Percentiles rank a stretch among this genome's conserved stretches.
Evolutionary conservation across 352 stramenopile species (phyloP).

Genomic region (Poterioochromonas sp.): DNA sequence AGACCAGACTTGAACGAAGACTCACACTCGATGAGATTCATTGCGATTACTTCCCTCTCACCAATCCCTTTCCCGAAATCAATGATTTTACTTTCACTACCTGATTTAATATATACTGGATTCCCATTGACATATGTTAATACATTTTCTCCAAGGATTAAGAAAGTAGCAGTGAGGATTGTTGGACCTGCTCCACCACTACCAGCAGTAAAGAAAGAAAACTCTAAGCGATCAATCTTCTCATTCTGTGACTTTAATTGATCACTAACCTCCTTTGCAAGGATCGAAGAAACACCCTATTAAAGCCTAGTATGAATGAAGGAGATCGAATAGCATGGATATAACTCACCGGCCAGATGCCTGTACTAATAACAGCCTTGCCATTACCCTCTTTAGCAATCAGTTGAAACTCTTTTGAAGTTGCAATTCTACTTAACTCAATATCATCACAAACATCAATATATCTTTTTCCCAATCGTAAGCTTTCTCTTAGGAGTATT

Average conservation of each 20-base stretch:
- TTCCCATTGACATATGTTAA: background rate
- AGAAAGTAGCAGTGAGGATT: conserved; percentile 1
- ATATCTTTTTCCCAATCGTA: background rate
- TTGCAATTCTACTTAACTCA: background rate
- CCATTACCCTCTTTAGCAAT: background rate
- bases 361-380: conserved; percentile 2
- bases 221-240: background rate
- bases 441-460: conserved; percentile 22
- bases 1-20: background rate
- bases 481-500: background rate
- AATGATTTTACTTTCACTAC: background rate
- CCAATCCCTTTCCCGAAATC: background rate
- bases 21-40: background rate
- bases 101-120: background rate
- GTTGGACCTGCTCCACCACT: conserved; percentile 7
- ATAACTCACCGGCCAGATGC: background rate
- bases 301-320: too few relatives aligned
- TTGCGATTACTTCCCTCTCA: background rate
- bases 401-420: background rate
- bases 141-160: conserved; percentile 8
- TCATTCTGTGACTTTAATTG: background rate
- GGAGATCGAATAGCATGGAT: too few relatives aligned
- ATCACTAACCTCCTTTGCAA: too few relatives aligned
- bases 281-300: too few relatives aligned
- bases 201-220: conserved; percentile 15